These are phyloP conservation scores for Knoxia roxburghii DNA, from an alignment of 257 asterid genomes.

Conservation along the genomic window DNA sequence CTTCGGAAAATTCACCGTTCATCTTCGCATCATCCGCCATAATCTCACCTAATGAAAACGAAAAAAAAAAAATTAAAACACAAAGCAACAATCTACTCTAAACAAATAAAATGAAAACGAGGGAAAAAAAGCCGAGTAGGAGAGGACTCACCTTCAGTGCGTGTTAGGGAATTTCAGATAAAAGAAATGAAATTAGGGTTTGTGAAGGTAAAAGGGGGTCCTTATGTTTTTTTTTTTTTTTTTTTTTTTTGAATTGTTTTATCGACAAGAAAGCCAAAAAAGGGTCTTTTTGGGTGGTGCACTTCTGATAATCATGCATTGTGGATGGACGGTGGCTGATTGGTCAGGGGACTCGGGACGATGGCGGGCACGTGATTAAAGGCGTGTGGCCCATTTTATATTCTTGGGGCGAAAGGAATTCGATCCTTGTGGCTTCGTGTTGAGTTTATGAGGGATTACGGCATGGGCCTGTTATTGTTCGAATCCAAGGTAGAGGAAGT, in stretches of 20 bases:
- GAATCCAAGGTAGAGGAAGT: no score
- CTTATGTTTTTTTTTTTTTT: not conserved
- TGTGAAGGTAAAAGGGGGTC: not conserved
- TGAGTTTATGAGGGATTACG: no score
- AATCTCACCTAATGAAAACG: slow-evolving; percentile 7
- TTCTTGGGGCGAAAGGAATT: no score
- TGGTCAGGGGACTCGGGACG: not conserved
- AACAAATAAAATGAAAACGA: not conserved
- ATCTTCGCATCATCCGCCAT: slow-evolving; percentile 52
- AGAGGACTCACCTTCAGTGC: not conserved
- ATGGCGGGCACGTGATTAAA: not conserved
- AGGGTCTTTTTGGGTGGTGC: not conserved
- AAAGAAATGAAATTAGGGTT: slow-evolving; percentile 8
- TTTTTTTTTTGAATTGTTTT: not conserved
- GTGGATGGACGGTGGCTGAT: not conserved
- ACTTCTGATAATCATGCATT: not conserved
- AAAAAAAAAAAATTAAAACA: not conserved
- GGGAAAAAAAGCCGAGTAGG: not conserved
- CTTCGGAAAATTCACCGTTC: slow-evolving; percentile 44
- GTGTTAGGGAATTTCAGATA: slow-evolving; percentile 2
- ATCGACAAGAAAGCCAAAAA: not conserved
- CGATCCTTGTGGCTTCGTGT: no score
- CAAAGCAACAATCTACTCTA: not conserved
- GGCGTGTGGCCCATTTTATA: not conserved
- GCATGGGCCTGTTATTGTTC: no score